phyloP scores from a whole-genome alignment of 2,329 filamentous ascomycete genomes.

The Fusarium sp. region DNA sequence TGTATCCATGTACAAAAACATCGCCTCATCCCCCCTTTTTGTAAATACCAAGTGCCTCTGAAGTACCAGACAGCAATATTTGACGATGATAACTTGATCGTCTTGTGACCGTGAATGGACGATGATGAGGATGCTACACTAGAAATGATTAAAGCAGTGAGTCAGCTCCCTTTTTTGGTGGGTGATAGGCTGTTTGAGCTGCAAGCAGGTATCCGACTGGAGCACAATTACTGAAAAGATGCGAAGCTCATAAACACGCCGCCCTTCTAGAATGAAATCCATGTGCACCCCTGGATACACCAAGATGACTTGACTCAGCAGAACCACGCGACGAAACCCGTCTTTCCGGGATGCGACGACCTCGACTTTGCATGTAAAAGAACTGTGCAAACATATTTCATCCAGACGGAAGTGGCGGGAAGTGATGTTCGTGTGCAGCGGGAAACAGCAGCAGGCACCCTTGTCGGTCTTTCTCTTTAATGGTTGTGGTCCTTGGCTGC shows the following conservation, averaged over 20 bases:
- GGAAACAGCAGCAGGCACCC: constrained; percentile 40
- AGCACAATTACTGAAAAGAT: background rate
- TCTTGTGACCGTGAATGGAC: constrained; percentile 4
- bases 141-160: background rate
- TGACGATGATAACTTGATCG: constrained; percentile 15
- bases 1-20: constrained; percentile 30
- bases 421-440: constrained; percentile 31
- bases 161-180: background rate
- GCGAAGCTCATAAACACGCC: background rate
- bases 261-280: background rate
- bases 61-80: constrained; percentile 3
- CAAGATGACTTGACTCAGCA: background rate
- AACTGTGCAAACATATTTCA: constrained; percentile 11
- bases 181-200: background rate
- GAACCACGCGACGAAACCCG: background rate
- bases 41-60: constrained; percentile 22
- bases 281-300: background rate
- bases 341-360: background rate
- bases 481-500: constrained; percentile 12
- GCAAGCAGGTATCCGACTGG: background rate
- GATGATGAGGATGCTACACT: background rate
- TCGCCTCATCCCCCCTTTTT: constrained; percentile 28
- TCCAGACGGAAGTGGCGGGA: constrained; percentile 15
- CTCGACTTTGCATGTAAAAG: background rate
- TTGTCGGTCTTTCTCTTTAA: constrained; percentile 16